phyloP scores from a whole-genome alignment of 179 eudicot species.

The Sideroxylon spinosum region DNA sequence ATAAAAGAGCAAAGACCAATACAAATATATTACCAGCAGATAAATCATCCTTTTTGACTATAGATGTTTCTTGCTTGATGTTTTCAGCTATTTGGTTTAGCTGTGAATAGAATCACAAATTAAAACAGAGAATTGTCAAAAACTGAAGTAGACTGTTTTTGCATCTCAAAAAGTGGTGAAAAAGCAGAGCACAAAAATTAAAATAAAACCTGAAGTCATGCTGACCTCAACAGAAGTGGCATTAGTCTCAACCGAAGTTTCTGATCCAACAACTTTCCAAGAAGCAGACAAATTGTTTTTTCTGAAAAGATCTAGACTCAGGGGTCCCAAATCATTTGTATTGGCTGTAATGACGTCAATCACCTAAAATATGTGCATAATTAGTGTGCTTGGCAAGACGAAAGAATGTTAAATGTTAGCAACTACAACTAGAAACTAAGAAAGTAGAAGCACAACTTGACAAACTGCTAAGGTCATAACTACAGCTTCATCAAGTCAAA shows the following conservation, averaged over 20 bases:
- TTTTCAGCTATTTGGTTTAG: conserved; percentile 30
- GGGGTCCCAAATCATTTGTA: conserved; percentile 74
- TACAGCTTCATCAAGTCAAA: conserved; percentile 10
- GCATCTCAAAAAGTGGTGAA: background rate
- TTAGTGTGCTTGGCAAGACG: conserved; percentile 16
- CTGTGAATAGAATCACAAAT: conserved; percentile 31
- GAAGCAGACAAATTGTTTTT: conserved; percentile 70
- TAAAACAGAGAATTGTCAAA: conserved; percentile 8
- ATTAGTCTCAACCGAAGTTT: conserved; percentile 28
- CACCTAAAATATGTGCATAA: conserved; percentile 46
- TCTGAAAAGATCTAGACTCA: conserved; percentile 66
- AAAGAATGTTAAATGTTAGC: background rate
- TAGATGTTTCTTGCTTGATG: conserved; percentile 39
- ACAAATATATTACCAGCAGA: conserved; percentile 36
- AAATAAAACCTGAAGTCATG: conserved; percentile 11
- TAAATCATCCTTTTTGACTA: conserved; percentile 38
- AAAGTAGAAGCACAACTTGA: background rate
- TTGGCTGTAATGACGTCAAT: conserved; percentile 63
- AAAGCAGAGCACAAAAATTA: background rate
- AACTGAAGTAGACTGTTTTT: background rate
- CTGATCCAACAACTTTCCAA: conserved; percentile 63
- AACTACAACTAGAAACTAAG: background rate
- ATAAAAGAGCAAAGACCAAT: background rate
- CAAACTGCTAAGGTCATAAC: background rate
- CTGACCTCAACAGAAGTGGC: conserved; percentile 52